These are phyloP conservation scores for Fusarium pseudograminearum DNA, from an alignment of 2,329 filamentous ascomycete genomes.

Conservation along the genomic window DNA sequence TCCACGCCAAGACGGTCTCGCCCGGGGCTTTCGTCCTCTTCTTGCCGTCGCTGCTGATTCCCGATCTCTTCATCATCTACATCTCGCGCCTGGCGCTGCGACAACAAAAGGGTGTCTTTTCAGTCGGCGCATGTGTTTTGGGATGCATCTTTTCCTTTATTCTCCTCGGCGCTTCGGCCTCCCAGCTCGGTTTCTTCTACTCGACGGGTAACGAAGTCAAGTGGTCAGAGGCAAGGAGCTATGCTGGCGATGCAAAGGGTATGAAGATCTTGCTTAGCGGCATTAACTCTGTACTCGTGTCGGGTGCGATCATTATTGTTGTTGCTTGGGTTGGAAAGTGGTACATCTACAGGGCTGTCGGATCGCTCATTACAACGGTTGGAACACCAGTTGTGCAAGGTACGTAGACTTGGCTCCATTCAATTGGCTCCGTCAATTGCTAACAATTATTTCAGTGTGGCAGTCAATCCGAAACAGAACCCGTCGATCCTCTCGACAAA, in stretches of 20 bases:
- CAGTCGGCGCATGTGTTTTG: constrained; percentile 39
- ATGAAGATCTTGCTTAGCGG: constrained; percentile 52
- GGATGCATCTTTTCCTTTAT: constrained; percentile 48
- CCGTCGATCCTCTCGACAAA: constrained; percentile 9
- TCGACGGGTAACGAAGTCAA: constrained; percentile 50
- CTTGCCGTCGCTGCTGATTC: constrained; percentile 48
- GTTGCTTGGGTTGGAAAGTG: constrained; percentile 45
- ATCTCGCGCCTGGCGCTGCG: constrained; percentile 47
- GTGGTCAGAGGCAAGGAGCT: constrained; percentile 49
- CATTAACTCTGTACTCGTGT: constrained; percentile 41
- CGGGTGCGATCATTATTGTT: constrained; percentile 41
- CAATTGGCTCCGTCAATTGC: neutral
- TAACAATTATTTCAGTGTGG: constrained; percentile 31
- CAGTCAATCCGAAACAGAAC: constrained; percentile 28
- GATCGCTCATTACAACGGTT: constrained; percentile 37
- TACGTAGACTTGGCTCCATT: constrained; percentile 4
- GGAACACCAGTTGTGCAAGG: constrained; percentile 39
- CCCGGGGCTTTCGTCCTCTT: constrained; percentile 44
- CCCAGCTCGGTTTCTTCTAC: constrained; percentile 51
- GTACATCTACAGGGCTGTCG: constrained; percentile 41
- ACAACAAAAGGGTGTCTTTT: constrained; percentile 43
- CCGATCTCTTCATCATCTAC: constrained; percentile 46
- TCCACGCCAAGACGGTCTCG: constrained; percentile 47
- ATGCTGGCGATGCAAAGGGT: constrained; percentile 49
- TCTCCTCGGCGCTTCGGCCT: constrained; percentile 48